Percentiles rank a stretch among this genome's conserved stretches.
These are phyloP conservation scores for Cryptococcus jaspeensis DNA, from an alignment of 1,284 basidiomycete genomes.

Conservation along the genomic window DNA sequence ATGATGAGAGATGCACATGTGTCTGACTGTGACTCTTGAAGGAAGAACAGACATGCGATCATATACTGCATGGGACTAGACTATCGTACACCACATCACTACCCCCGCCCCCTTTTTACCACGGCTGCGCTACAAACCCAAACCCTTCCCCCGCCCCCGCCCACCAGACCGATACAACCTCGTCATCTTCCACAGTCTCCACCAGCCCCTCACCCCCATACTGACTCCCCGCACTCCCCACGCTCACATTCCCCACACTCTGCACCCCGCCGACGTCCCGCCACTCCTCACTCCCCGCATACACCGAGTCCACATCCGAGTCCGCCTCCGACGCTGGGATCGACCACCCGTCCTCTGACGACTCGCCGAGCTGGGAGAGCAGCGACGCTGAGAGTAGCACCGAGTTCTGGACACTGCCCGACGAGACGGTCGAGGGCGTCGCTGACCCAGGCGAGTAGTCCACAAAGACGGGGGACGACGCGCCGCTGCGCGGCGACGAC, in stretches of 20 bases:
- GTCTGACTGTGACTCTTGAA: no score
- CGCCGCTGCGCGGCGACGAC: conserved; percentile 1
- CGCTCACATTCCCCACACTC: neutral
- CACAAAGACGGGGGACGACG: conserved; percentile 2
- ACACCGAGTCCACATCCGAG: conserved; percentile 32
- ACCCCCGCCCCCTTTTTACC: conserved; percentile 15
- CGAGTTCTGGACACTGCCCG: neutral
- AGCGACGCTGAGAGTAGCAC: conserved; percentile 9
- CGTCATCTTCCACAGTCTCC: conserved; percentile 1
- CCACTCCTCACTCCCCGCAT: conserved; percentile 7
- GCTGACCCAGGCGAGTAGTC: neutral
- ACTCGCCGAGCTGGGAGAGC: conserved; percentile 6
- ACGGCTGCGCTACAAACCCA: conserved; percentile 25
- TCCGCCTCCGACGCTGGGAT: conserved; percentile 29
- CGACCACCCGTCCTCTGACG: conserved; percentile 17
- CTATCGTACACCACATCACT: no score
- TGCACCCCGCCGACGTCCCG: neutral
- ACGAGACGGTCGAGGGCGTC: neutral
- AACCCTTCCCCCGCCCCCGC: conserved; percentile 28
- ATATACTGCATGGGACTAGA: no score
- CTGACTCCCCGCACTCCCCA: neutral
- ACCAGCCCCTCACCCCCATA: no score
- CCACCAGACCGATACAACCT: conserved; percentile 20
- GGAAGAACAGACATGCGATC: no score
- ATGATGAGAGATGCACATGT: no score